Percentiles rank a stretch among this genome's conserved stretches.
These are phyloP conservation scores for Pseudocercospora musae DNA, from an alignment of 2,329 filamentous ascomycete species.

Conservation along the genomic window DNA sequence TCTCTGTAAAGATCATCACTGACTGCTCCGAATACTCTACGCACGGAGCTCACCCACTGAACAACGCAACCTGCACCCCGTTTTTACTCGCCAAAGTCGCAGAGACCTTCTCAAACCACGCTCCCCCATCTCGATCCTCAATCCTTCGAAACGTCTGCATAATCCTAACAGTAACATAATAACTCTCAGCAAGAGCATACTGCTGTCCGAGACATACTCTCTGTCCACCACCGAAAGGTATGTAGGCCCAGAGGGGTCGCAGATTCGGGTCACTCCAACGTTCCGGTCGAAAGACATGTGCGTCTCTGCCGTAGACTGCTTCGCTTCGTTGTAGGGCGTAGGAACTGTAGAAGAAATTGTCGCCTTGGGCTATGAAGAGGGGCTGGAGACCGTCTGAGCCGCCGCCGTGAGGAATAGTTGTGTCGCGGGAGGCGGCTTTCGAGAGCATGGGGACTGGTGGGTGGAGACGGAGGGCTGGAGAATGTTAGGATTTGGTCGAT, in stretches of 20 bases:
- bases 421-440: slow-evolving; percentile 67
- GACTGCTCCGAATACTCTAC: too few relatives aligned
- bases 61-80: not conserved
- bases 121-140: not conserved
- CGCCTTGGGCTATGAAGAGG: slow-evolving; percentile 41
- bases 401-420: slow-evolving; percentile 64
- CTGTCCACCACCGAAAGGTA: slow-evolving; percentile 38
- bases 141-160: slow-evolving; percentile 38
- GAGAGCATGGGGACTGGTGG: slow-evolving; percentile 75
- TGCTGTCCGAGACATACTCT: slow-evolving; percentile 47
- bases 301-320: slow-evolving; percentile 10
- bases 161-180: slow-evolving; percentile 43
- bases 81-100: not conserved
- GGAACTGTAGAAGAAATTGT: slow-evolving; percentile 25
- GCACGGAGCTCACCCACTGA: not conserved
- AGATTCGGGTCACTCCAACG: slow-evolving; percentile 8
- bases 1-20: too few relatives aligned
- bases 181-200: slow-evolving; percentile 46
- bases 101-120: not conserved
- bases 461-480: slow-evolving; percentile 60
- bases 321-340: slow-evolving; percentile 24
- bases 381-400: slow-evolving; percentile 52
- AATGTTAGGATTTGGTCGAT: not conserved
- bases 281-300: slow-evolving; percentile 13
- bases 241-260: slow-evolving; percentile 22